phyloP scores from a whole-genome alignment of 352 stramenopile genomes.

The Elongisporangium anandrum region DNA sequence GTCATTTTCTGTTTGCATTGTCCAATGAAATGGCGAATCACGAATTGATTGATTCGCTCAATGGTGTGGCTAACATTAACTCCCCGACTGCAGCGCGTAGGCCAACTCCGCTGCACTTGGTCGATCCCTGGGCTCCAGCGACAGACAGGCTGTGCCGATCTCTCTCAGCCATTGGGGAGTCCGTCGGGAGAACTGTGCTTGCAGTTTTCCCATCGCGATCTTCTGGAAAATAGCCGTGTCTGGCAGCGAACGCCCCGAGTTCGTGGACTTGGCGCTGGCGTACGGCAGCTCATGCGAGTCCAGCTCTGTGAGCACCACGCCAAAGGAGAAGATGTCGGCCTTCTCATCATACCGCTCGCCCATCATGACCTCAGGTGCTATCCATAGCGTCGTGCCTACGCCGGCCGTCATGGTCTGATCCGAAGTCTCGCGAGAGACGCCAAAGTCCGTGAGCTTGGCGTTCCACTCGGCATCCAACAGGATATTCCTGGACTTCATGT shows the following conservation, averaged over 20 bases:
- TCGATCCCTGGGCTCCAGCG: slow-evolving; percentile 24
- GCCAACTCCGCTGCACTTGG: slow-evolving; percentile 26
- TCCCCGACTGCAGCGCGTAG: slow-evolving; percentile 9
- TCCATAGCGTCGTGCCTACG: slow-evolving; percentile 38
- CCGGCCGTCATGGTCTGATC: slow-evolving; percentile 39
- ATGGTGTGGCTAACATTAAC: too few species aligned
- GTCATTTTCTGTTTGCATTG: too few species aligned
- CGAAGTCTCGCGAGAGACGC: slow-evolving; percentile 26
- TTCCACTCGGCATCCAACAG: slow-evolving; percentile 26
- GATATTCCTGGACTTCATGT: slow-evolving; percentile 54
- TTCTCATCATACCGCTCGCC: slow-evolving; percentile 39
- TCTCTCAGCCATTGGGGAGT: slow-evolving; percentile 17
- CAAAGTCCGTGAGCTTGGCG: slow-evolving; percentile 48
- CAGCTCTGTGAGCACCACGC: slow-evolving; percentile 40
- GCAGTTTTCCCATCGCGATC: slow-evolving; percentile 37
- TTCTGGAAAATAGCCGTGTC: slow-evolving; percentile 48
- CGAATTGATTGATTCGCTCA: too few species aligned
- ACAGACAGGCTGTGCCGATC: slow-evolving; percentile 27
- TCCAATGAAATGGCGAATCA: too few species aligned
- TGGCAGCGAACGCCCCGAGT: slow-evolving; percentile 25
- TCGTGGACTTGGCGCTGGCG: slow-evolving; percentile 26
- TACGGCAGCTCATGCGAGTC: slow-evolving; percentile 34
- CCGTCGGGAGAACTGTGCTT: slow-evolving; percentile 28
- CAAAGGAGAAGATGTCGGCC: slow-evolving; percentile 45
- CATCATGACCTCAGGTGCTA: slow-evolving; percentile 42